Percentiles rank a stretch among this genome's conserved stretches.
phyloP scores from a whole-genome alignment of 1,284 basidiomycete species.

The Marasmius tenuissimus region DNA sequence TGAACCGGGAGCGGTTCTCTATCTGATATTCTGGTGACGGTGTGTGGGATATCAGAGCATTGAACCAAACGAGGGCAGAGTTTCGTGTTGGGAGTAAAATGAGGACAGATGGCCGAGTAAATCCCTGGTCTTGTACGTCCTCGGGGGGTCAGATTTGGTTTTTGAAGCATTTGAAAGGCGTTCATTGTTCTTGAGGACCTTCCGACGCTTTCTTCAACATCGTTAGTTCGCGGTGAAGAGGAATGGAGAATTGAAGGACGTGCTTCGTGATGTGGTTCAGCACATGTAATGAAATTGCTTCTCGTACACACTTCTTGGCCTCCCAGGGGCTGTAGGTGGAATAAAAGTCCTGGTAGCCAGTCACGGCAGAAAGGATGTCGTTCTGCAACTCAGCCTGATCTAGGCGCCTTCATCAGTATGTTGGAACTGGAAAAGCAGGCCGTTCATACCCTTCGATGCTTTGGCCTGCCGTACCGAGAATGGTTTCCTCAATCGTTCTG shows the following conservation, averaged over 20 bases:
- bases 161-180: conserved; percentile 71
- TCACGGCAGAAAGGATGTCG: conserved; percentile 62
- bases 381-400: conserved; percentile 60
- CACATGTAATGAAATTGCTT: conserved; percentile 73
- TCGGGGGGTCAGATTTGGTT: conserved; percentile 53
- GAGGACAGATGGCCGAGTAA: conserved; percentile 93
- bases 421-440: neutral
- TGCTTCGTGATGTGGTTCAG: conserved; percentile 88
- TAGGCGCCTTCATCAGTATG: conserved; percentile 26
- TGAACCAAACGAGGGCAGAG: conserved; percentile 79
- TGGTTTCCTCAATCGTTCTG: conserved; percentile 56
- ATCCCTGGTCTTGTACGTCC: conserved; percentile 94
- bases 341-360: conserved; percentile 76
- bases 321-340: conserved; percentile 61
- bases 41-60: conserved; percentile 67
- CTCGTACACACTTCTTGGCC: conserved; percentile 53
- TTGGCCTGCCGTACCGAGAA: conserved; percentile 55
- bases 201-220: conserved; percentile 73
- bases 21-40: conserved; percentile 70
- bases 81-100: conserved; percentile 93
- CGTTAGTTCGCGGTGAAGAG: conserved; percentile 8
- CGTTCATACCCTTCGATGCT: conserved; percentile 47
- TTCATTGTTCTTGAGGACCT: conserved; percentile 94
- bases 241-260: conserved; percentile 16
- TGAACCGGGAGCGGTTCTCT: conserved; percentile 85